Conservation (phyloP, 1,284 basidiomycete genomes). For the Tranzscheliella williamsii region DNA sequence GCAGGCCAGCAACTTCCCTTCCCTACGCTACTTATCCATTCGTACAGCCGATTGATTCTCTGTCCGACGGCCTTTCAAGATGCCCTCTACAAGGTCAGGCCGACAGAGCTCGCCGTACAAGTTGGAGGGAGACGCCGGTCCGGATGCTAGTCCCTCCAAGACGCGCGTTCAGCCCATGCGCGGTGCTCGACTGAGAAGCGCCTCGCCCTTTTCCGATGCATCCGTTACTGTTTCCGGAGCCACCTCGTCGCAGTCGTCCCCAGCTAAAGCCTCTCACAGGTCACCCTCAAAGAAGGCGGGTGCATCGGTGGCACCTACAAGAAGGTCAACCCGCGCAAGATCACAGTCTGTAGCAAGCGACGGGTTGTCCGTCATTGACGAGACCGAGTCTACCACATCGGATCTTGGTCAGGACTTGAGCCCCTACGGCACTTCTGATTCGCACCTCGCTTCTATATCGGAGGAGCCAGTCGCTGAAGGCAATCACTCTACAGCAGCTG, state of each 20-base stretch:
- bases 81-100: conserved; percentile 29
- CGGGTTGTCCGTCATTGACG: conserved; percentile 9
- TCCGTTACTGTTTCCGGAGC: conserved; percentile 7
- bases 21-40: too few species aligned
- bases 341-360: conserved; percentile 26
- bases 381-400: conserved; percentile 1
- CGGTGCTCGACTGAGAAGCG: conserved; percentile 29
- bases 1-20: too few species aligned
- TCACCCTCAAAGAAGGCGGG: background rate
- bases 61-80: conserved; percentile 2
- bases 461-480: too few species aligned
- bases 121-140: background rate
- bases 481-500: too few species aligned
- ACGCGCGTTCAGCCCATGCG: conserved; percentile 31
- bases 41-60: too few species aligned
- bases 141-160: conserved; percentile 16
- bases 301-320: background rate
- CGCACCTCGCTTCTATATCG: too few species aligned
- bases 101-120: conserved; percentile 35
- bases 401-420: background rate
- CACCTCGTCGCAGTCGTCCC: conserved; percentile 9
- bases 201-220: conserved; percentile 27
- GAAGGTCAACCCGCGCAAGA: conserved; percentile 25
- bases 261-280: conserved; percentile 1
- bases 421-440: too few species aligned